Evolutionary conservation across 768 basidiomycete genomes (phyloP).

Genomic region (Glaciozyma martinii): DNA sequence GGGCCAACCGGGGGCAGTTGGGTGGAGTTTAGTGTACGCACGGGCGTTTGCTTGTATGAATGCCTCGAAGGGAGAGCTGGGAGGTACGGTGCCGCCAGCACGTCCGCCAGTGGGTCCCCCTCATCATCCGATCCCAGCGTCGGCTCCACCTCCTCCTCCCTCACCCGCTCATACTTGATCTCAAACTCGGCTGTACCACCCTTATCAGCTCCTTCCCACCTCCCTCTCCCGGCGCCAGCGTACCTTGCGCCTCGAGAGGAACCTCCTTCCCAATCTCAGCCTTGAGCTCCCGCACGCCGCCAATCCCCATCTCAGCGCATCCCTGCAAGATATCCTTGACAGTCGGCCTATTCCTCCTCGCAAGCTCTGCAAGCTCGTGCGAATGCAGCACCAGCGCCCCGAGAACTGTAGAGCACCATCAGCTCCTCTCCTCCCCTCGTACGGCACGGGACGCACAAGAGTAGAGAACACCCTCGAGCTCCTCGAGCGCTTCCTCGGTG

Average conservation of each 20-base stretch:
- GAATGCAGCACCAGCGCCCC: conserved; percentile 8
- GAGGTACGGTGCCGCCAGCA: conserved; percentile 18
- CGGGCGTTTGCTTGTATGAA: conserved; percentile 28
- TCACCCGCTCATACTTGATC: not conserved
- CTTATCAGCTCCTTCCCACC: not conserved
- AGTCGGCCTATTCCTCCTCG: conserved; percentile 17
- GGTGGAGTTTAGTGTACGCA: not conserved
- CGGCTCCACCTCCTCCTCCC: not conserved
- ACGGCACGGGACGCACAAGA: conserved; percentile 7
- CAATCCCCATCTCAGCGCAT: conserved; percentile 5
- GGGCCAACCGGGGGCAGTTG: not conserved
- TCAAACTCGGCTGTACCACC: not conserved
- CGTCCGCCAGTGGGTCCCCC: conserved; percentile 1
- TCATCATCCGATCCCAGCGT: not conserved
- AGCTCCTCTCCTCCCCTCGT: not conserved
- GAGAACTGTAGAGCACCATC: conserved; percentile 9
- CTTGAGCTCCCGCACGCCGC: not conserved
- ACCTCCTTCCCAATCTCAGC: not conserved
- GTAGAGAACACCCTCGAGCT: conserved; percentile 16
- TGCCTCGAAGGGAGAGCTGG: conserved; percentile 22
- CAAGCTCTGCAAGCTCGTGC: conserved; percentile 23
- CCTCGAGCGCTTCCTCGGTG: conserved; percentile 6
- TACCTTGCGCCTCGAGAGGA: not conserved
- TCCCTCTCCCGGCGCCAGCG: too few relatives aligned
- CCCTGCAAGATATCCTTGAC: conserved; percentile 11